Evolutionary conservation across 2,329 filamentous ascomycete species (phyloP).

Genomic region (Fusarium falciforme): DNA sequence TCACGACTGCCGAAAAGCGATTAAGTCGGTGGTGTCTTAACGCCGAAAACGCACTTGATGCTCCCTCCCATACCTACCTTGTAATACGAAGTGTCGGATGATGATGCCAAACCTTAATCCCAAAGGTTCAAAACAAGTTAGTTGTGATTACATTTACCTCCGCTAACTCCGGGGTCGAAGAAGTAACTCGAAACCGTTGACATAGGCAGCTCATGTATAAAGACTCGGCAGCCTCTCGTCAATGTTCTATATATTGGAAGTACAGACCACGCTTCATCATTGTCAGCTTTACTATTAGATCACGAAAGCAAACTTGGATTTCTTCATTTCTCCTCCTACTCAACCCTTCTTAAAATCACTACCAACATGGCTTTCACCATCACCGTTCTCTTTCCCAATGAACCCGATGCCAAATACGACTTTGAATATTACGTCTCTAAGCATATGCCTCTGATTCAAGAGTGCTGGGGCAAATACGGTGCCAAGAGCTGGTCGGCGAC

Average conservation of each 20-base stretch:
- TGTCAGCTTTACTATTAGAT: neutral
- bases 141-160: neutral
- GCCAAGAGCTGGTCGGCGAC: neutral
- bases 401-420: neutral
- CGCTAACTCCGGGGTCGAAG: neutral
- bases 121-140: neutral
- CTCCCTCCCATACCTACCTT: neutral
- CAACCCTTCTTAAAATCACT: neutral
- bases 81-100: neutral
- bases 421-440: neutral
- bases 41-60: neutral
- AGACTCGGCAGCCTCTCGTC: neutral
- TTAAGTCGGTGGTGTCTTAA: neutral
- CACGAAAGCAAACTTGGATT: neutral
- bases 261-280: neutral
- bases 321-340: neutral
- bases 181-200: neutral
- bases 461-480: neutral
- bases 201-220: neutral
- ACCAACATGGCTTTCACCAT: neutral
- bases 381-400: neutral
- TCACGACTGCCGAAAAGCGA: neutral
- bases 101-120: neutral
- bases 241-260: neutral
- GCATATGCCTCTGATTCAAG: neutral